A percentile compares a stretch with the other conserved stretches of the same genome.
Evolutionary conservation across 768 basidiomycete genomes (phyloP).

Genomic region (Boletus insuetus): DNA sequence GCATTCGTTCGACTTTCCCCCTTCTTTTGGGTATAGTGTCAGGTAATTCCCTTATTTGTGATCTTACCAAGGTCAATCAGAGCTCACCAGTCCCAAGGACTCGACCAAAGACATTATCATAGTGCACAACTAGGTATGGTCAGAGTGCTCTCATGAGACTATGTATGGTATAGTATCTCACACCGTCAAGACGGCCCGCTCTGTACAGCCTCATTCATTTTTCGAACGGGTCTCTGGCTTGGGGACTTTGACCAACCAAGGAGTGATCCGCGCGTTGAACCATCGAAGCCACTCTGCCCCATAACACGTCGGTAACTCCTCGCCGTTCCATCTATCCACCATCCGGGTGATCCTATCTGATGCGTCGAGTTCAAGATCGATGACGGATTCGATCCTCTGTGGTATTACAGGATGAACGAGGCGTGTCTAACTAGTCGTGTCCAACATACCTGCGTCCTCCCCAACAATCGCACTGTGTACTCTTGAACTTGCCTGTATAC

Average conservation of each 20-base stretch:
- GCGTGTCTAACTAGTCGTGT: too few species aligned
- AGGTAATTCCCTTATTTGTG: too few species aligned
- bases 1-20: too few species aligned
- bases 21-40: too few species aligned
- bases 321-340: not conserved
- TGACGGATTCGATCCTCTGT: not conserved
- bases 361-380: not conserved
- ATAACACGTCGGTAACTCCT: not conserved
- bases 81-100: too few species aligned
- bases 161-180: too few species aligned
- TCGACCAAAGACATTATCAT: too few species aligned
- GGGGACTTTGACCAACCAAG: not conserved
- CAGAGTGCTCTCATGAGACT: too few species aligned
- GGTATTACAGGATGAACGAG: not conserved
- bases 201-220: too few species aligned
- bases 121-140: too few species aligned
- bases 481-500: not conserved
- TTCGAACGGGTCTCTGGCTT: not conserved
- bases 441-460: not conserved
- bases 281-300: not conserved
- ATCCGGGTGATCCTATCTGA: not conserved
- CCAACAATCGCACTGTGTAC: not conserved
- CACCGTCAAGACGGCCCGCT: too few species aligned
- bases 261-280: not conserved
- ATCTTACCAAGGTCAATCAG: too few species aligned